These are phyloP conservation scores for Fremontodendron californicum DNA, from an alignment of 345 rosid species.

Conservation along the genomic window DNA sequence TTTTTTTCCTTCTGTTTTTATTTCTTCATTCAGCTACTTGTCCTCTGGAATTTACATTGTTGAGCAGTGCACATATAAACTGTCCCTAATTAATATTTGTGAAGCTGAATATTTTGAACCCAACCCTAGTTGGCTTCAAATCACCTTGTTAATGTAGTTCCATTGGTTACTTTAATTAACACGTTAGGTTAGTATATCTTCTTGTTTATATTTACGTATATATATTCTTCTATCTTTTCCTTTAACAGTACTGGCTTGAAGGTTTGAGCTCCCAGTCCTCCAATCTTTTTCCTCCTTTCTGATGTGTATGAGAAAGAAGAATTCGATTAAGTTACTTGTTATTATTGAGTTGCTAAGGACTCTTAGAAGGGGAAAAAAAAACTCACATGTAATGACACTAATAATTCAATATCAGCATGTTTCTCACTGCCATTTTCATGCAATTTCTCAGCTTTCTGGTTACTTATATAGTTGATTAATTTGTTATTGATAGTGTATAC, in stretches of 20 bases:
- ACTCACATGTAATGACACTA: not conserved
- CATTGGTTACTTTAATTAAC: not conserved
- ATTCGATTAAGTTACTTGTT: not conserved
- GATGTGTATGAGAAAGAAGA: not conserved
- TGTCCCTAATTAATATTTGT: not conserved
- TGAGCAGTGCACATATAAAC: too few species aligned
- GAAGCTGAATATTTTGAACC: constrained; percentile 4
- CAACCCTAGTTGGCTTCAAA: not conserved
- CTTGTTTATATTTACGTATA: not conserved
- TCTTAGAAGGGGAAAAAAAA: not conserved
- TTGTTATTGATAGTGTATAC: not conserved
- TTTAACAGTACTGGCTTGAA: not conserved
- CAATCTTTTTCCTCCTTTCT: not conserved
- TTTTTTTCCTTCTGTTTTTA: not conserved
- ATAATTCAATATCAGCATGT: not conserved
- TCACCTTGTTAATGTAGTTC: not conserved
- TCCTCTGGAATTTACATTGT: not conserved
- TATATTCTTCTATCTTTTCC: too few species aligned
- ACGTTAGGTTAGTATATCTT: not conserved
- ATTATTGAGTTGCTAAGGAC: not conserved
- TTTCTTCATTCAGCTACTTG: not conserved
- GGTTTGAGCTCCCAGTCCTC: not conserved
- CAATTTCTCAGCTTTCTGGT: not conserved
- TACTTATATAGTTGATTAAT: not conserved
- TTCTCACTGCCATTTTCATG: not conserved